These are phyloP conservation scores for Lojkania enalia DNA, from an alignment of 2,329 filamentous ascomycete species.

Conservation along the genomic window DNA sequence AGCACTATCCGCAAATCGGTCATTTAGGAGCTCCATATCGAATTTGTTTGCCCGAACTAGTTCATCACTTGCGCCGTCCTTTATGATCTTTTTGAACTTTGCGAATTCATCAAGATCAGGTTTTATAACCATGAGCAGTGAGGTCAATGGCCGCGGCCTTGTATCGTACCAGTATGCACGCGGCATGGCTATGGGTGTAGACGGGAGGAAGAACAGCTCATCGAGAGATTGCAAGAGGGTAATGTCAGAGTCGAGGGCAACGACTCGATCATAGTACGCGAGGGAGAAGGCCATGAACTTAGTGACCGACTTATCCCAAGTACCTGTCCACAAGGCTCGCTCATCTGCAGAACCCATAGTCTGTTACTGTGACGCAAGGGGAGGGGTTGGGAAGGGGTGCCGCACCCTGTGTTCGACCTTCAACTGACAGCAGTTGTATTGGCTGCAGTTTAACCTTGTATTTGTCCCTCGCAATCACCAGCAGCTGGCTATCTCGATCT, in stretches of 20 bases:
- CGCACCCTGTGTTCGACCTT: constrained; percentile 38
- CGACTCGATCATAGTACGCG: constrained; percentile 62
- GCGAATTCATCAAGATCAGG: constrained; percentile 59
- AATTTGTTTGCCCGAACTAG: constrained; percentile 49
- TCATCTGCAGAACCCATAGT: constrained; percentile 25
- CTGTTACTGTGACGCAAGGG: constrained; percentile 6
- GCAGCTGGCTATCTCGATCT: constrained; percentile 50
- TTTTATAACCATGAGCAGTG: constrained; percentile 64
- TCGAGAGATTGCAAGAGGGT: constrained; percentile 67
- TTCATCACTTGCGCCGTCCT: constrained; percentile 28
- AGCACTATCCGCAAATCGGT: constrained; percentile 61
- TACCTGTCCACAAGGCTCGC: constrained; percentile 36
- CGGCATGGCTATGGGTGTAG: constrained; percentile 66
- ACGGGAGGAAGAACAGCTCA: constrained; percentile 69
- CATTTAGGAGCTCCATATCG: constrained; percentile 71
- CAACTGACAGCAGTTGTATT: constrained; percentile 46
- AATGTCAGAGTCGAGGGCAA: constrained; percentile 66
- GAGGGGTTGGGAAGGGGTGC: constrained; percentile 11
- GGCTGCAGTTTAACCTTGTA: constrained; percentile 57
- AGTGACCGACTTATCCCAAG: constrained; percentile 67
- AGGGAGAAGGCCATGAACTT: constrained; percentile 72
- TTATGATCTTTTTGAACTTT: constrained; percentile 36
- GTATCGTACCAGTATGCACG: constrained; percentile 71
- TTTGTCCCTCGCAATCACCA: constrained; percentile 52
- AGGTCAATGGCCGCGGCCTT: constrained; percentile 58